A percentile compares a stretch with the other conserved stretches of the same genome.
These are phyloP conservation scores for Geranium incanum DNA, from an alignment of 441 rosid species.

Conservation along the genomic window DNA sequence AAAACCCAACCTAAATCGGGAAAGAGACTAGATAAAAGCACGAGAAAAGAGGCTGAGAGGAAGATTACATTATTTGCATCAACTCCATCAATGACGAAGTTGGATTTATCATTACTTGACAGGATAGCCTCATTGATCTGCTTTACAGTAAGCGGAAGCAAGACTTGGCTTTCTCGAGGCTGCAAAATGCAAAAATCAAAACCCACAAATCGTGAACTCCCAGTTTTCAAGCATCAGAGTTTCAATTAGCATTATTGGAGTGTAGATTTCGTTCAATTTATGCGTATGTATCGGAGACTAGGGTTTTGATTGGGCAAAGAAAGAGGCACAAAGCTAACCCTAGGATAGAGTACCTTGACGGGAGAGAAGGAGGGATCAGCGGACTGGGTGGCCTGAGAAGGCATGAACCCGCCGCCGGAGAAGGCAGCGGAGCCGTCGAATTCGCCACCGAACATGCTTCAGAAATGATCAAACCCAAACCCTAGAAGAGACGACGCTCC, in stretches of 20 bases:
- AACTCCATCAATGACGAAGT: conserved; percentile 59
- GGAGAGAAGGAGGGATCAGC: conserved; percentile 42
- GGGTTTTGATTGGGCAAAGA: neutral
- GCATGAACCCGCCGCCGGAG: conserved; percentile 93
- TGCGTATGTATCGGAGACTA: neutral
- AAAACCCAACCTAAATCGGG: conserved; percentile 9
- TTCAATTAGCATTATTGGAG: neutral
- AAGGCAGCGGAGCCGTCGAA: conserved; percentile 76
- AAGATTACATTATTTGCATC: conserved; percentile 62
- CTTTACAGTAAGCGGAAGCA: conserved; percentile 77
- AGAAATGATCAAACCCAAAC: neutral
- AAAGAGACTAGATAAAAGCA: neutral
- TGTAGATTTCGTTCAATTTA: neutral
- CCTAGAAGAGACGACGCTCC: neutral
- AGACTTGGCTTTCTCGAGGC: conserved; percentile 66
- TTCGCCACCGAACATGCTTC: conserved; percentile 38
- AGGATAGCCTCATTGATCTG: conserved; percentile 44
- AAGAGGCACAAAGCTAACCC: neutral
- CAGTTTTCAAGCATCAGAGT: neutral
- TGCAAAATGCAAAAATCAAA: conserved; percentile 28
- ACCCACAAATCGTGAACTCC: neutral
- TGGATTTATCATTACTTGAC: conserved; percentile 58
- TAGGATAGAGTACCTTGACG: conserved; percentile 35
- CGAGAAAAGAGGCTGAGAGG: neutral
- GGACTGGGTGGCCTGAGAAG: conserved; percentile 58